phyloP scores from a whole-genome alignment of 2,329 filamentous ascomycete species.

The Thyridium curvatum region DNA sequence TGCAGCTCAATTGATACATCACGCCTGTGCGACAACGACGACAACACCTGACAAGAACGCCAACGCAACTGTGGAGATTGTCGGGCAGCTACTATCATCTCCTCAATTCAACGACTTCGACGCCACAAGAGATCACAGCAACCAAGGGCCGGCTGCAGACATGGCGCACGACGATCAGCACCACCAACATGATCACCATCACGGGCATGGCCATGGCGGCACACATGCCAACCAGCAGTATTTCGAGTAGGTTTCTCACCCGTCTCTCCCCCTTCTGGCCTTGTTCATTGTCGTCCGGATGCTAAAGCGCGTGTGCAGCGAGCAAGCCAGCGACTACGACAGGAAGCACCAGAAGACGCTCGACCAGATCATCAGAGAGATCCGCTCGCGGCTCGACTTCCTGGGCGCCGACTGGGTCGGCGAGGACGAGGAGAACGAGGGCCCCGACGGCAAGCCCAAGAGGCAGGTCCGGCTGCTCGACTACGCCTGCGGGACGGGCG shows the following conservation, averaged over 20 bases:
- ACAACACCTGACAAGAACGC: too few relatives aligned
- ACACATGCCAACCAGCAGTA: slow-evolving; percentile 30
- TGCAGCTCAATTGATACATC: too few relatives aligned
- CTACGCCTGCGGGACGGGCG: slow-evolving; percentile 70
- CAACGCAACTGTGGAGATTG: too few relatives aligned
- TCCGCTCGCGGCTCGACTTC: slow-evolving; percentile 50
- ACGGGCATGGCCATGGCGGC: slow-evolving; percentile 14
- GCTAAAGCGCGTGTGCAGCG: slow-evolving; percentile 24
- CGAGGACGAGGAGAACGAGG: slow-evolving; percentile 23
- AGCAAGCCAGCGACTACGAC: slow-evolving; percentile 50
- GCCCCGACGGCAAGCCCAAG: slow-evolving; percentile 14
- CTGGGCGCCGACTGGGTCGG: slow-evolving; percentile 52
- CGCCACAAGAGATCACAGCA: too few relatives aligned
- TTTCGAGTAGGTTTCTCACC: slow-evolving; percentile 31
- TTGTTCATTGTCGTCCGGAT: too few relatives aligned
- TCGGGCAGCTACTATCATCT: too few relatives aligned
- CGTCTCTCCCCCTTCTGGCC: not conserved
- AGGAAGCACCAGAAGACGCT: slow-evolving; percentile 46
- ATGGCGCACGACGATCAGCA: too few relatives aligned
- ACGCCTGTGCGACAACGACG: too few relatives aligned
- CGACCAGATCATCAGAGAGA: slow-evolving; percentile 44
- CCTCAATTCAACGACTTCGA: too few relatives aligned
- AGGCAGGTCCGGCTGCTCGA: slow-evolving; percentile 54
- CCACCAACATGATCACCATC: slow-evolving; percentile 4
- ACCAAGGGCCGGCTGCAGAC: too few relatives aligned